Evolutionary conservation across 2,329 filamentous ascomycete species (phyloP), one percentile per base, ranked within the genome.

Genomic region (Dactylella cylindrospora): DNA sequence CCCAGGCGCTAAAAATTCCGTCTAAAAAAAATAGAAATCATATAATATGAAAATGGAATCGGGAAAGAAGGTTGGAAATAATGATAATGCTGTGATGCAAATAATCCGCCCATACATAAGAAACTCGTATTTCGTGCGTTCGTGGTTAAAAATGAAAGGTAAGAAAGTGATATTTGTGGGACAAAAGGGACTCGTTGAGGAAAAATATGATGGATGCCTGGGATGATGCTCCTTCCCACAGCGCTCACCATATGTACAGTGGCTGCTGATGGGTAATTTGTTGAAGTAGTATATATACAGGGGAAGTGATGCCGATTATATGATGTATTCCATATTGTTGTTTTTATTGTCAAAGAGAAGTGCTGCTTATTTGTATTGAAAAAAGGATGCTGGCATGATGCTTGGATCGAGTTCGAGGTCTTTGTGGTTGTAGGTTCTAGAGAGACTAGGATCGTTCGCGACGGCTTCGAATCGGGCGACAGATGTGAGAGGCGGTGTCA

Each of bases 301-400:
- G n/a, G n/a, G n/a, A n/a, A n/a, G n/a, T n/a, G n/a, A n/a, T n/a
- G n/a, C n/a, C n/a, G n/a, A n/a, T n/a, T n/a, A n/a, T n/a, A n/a
- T n/a, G n/a, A n/a, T n/a, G n/a, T n/a, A n/a, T n/a, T n/a, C n/a
- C n/a, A n/a, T n/a, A n/a, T n/a, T n/a, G n/a, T n/a, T 38, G 17
- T 19, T 19, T 5, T 15, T n/a, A n/a, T 9, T 6, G 13, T 40
- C 13, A n/a, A 15, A 31, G 3, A 15, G 20, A 8, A 28, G 3
- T 20, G 3, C 10, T 15, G 3, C 47, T 53, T 39, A 51, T 46
- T 44, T 32, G 23, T 51, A 51, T 43, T 52, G 26, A 19, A 64
- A 64, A 13, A 64, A 64, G 8, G 59, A 64, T 32, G 59, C 50
- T 13, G 59, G 59, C 59, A 64, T 64, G 3, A 64, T 51, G 17